phyloP scores from a whole-genome alignment of 106 monocot genomes.

The Acanthochlamys bracteata region DNA sequence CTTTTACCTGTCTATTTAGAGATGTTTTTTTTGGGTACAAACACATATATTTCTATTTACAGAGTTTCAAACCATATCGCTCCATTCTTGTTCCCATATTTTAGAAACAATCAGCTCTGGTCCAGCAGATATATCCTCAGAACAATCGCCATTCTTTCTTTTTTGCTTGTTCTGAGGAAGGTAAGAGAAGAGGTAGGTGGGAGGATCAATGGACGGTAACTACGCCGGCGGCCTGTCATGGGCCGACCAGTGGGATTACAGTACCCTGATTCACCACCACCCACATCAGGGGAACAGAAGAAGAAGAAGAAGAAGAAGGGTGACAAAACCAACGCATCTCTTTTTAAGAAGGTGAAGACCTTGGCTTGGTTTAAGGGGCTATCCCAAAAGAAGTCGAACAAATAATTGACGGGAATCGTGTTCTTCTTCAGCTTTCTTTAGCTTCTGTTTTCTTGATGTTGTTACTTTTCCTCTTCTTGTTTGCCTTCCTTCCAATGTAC shows the following conservation, averaged over 20 bases:
- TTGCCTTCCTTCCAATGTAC: no score
- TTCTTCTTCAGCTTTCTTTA: no score
- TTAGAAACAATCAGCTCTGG: not conserved
- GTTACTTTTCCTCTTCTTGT: no score
- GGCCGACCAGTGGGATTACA: slow-evolving; percentile 14
- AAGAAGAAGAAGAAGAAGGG: not conserved
- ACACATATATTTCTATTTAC: no score
- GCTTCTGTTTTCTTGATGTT: no score
- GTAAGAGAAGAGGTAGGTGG: not conserved
- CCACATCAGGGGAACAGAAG: not conserved
- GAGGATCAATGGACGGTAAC: not conserved
- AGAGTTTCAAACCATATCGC: not conserved
- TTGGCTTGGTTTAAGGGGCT: slow-evolving; percentile 4
- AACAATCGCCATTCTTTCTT: no score
- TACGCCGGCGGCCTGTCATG: slow-evolving; percentile 9
- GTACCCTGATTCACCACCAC: slow-evolving; percentile 6
- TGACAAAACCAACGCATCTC: not conserved
- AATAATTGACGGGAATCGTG: no score
- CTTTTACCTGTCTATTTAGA: no score
- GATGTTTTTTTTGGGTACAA: no score
- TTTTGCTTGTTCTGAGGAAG: not conserved
- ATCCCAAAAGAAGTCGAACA: slow-evolving; percentile 8
- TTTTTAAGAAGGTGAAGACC: slow-evolving; percentile 6
- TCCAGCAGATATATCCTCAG: slow-evolving; percentile 1
- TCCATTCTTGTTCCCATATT: not conserved